phyloP scores from a whole-genome alignment of 176 grass and related monocot species.

The Oryza longistaminata region DNA sequence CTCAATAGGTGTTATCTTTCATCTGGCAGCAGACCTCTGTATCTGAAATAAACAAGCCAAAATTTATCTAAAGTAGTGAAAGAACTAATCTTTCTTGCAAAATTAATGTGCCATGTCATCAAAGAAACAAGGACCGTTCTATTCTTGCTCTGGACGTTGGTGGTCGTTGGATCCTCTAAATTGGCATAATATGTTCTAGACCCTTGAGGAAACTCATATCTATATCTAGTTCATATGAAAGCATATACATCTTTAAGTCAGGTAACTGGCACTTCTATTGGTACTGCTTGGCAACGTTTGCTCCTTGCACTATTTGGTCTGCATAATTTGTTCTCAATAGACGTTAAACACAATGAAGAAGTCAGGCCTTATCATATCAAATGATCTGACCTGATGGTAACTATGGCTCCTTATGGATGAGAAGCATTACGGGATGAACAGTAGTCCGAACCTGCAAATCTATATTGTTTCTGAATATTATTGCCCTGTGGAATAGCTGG shows the following conservation, averaged over 20 bases:
- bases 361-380: not conserved
- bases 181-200: too few relatives aligned
- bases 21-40: not conserved
- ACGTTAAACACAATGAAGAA: not conserved
- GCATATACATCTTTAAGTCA: not conserved
- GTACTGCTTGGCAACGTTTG: not conserved
- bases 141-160: too few relatives aligned
- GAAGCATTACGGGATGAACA: not conserved
- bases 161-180: too few relatives aligned
- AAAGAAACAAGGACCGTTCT: too few relatives aligned
- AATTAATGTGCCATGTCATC: too few relatives aligned
- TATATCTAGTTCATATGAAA: not conserved
- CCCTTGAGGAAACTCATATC: too few relatives aligned
- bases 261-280: not conserved
- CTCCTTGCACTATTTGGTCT: not conserved
- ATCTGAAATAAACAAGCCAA: not conserved
- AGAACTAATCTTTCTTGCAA: too few relatives aligned
- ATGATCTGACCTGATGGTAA: conserved; percentile 2
- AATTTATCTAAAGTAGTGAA: not conserved
- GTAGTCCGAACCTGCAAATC: not conserved
- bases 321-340: not conserved
- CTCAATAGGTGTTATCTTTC: not conserved
- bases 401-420: not conserved
- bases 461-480: not conserved
- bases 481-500: not conserved